Base-by-base conservation (phyloP, 495 filamentous ascomycete genomes). In the Hypomontagnella monticulosa region DNA sequence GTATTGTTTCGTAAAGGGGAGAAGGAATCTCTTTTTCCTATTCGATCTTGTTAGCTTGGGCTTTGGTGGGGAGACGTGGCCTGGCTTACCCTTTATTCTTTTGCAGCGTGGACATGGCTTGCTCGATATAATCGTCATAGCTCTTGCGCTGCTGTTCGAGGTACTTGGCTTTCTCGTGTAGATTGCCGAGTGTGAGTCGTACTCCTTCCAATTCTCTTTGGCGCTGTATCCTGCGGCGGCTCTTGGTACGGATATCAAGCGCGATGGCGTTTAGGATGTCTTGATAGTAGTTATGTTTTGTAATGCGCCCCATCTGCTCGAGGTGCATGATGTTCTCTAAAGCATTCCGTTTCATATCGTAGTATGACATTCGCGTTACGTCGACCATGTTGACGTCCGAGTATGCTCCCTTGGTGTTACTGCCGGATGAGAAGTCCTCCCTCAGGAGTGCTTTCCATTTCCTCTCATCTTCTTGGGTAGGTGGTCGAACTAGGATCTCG, bases 121-220 rank as follows among this genome's bases (percentile, higher is more conserved):
- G 93, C 81, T 99, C 95, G 70, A 99, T 97, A 73, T 97, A 98
- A 77, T 98, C 93, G 73, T 99, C 97, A 81, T 97, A 99, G 63
- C 88, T 93, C 81, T 97, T 96, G 40, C 97, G 85, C 77, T 98
- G 96, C 62, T 91, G 88, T 69, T 99, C 96, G 1, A 99, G 84
- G 79, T 93, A 98, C 47, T 84, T 83, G 19, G 95, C 93, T 76
- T 99, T 97, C 66, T 96, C 91, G 74, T 92, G 91, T 52, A 99
- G 80, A 63, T 94, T 91, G 7, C 80, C 81, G 27, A 97, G 86
- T 4, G 95, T 99, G 64, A 91, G 78, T 15, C 90, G 87, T 38
- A 97, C 92, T 61, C 91, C 89, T 67, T 98, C 95, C 37, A 98
- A 76, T 75, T 99, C 96, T 30, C 91, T 87, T 69, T 93, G 88